These are phyloP conservation scores for Neurospora sp. DNA, from an alignment of 495 filamentous ascomycete species.

Conservation along the genomic window DNA sequence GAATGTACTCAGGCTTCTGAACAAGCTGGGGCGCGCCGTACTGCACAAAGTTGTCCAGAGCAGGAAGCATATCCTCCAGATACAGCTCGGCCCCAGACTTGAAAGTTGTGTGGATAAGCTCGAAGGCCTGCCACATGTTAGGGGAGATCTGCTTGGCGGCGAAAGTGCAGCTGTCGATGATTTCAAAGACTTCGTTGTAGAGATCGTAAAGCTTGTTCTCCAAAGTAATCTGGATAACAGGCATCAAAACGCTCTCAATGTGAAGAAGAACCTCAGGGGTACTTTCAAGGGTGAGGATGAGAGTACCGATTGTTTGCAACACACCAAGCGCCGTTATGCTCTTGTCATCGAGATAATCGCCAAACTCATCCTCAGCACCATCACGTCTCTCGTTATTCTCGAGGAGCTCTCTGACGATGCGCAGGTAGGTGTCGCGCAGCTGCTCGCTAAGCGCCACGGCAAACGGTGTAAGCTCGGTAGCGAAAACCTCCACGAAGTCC, in stretches of 20 bases:
- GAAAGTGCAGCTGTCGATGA: constrained; percentile 99
- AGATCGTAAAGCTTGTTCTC: constrained; percentile 97
- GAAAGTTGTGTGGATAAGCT: constrained; percentile 92
- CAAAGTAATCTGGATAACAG: constrained; percentile 87
- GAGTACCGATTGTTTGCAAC: constrained; percentile 91
- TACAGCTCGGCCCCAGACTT: constrained; percentile 95
- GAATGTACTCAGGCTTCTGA: constrained; percentile 75
- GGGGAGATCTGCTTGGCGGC: constrained; percentile 88
- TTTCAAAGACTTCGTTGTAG: constrained; percentile 97
- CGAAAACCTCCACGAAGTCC: constrained; percentile 98
- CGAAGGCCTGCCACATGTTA: constrained; percentile 97
- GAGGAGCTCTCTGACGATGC: constrained; percentile 83
- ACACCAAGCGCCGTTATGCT: constrained; percentile 95
- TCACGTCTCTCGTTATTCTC: constrained; percentile 67
- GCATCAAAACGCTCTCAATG: constrained; percentile 91
- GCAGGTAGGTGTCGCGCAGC: constrained; percentile 87
- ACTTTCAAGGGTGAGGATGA: constrained; percentile 93
- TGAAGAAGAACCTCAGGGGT: constrained; percentile 89
- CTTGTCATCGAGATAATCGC: constrained; percentile 94
- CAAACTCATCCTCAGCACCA: constrained; percentile 66
- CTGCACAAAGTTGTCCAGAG: constrained; percentile 91
- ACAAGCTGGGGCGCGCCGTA: constrained; percentile 73
- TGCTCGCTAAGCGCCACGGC: constrained; percentile 97
- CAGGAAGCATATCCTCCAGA: constrained; percentile 97
- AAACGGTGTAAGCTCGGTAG: constrained; percentile 88